Evolutionary conservation across 306 rosid species (phyloP).

Genomic region (Cyamopsis tetragonoloba): DNA sequence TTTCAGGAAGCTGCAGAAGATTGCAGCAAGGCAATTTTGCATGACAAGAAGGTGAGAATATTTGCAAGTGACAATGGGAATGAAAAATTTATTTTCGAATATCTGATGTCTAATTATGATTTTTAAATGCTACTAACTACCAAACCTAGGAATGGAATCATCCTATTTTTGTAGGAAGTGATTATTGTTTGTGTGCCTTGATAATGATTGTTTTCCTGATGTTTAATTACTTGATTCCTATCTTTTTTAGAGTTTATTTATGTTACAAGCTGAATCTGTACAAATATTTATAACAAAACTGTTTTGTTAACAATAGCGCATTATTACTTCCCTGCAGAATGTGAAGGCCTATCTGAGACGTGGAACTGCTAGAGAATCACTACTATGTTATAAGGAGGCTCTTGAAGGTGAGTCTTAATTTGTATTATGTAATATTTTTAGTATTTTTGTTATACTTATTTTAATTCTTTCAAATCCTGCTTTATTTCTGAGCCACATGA

Average conservation of each 20-base stretch:
- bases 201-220: too few species aligned
- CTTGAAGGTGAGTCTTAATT: constrained; percentile 47
- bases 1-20: constrained; percentile 91
- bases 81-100: not conserved
- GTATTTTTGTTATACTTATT: too few species aligned
- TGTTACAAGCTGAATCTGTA: too few species aligned
- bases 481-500: too few species aligned
- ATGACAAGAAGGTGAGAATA: constrained; percentile 73
- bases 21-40: constrained; percentile 65
- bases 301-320: not conserved
- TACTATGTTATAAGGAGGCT: constrained; percentile 58
- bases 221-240: too few species aligned
- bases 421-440: too few species aligned
- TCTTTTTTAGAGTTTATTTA: too few species aligned
- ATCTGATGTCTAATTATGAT: not conserved
- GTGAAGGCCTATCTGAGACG: constrained; percentile 94
- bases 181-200: too few species aligned
- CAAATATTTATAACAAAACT: not conserved
- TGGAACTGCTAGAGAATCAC: constrained; percentile 82
- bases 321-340: constrained; percentile 52
- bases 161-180: too few species aligned
- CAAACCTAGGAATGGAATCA: too few species aligned
- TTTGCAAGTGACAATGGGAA: constrained; percentile 6
- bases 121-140: too few species aligned
- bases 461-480: too few species aligned